A percentile compares a stretch with the other conserved stretches of the same genome.
Conservation (phyloP, 805 yeast species). For the Yamadazyma tumulicola region DNA sequence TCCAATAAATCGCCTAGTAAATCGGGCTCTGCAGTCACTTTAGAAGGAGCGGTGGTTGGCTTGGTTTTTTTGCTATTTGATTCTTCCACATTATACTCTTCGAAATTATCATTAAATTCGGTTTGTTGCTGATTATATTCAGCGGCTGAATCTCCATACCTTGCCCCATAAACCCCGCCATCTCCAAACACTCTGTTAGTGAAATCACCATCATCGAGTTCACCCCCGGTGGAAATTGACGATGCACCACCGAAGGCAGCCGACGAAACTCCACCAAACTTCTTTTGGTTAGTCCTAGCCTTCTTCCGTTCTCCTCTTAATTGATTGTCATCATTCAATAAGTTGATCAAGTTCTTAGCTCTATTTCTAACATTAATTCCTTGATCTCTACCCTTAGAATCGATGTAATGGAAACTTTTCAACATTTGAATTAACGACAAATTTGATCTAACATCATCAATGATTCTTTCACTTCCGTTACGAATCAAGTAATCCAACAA, state of each 20-base stretch:
- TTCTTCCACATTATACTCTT: conserved; percentile 55
- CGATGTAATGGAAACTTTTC: conserved; percentile 90
- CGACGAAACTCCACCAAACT: conserved; percentile 73
- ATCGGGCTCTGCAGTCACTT: conserved; percentile 42
- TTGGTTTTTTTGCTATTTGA: conserved; percentile 20
- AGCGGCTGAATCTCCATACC: conserved; percentile 57
- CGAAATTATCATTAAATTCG: conserved; percentile 40
- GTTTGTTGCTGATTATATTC: conserved; percentile 29
- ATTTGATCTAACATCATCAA: conserved; percentile 90
- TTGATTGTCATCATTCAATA: conserved; percentile 71
- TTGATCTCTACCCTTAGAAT: conserved; percentile 91
- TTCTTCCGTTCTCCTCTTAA: conserved; percentile 84
- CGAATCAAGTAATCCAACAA: conserved; percentile 86
- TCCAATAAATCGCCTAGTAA: conserved; percentile 46
- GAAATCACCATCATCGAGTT: conserved; percentile 49
- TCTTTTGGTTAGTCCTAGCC: conserved; percentile 81
- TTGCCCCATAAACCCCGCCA: conserved; percentile 66
- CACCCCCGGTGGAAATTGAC: conserved; percentile 31
- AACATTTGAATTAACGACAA: conserved; percentile 79
- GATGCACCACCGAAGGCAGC: conserved; percentile 51
- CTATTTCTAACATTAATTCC: conserved; percentile 94
- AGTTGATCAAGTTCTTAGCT: conserved; percentile 66
- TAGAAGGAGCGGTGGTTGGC: conserved; percentile 37
- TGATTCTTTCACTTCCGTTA: conserved; percentile 91
- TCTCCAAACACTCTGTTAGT: conserved; percentile 61